Evolutionary conservation across 148 eudicot species (phyloP).

Genomic region (Vaccinium corymbosum): DNA sequence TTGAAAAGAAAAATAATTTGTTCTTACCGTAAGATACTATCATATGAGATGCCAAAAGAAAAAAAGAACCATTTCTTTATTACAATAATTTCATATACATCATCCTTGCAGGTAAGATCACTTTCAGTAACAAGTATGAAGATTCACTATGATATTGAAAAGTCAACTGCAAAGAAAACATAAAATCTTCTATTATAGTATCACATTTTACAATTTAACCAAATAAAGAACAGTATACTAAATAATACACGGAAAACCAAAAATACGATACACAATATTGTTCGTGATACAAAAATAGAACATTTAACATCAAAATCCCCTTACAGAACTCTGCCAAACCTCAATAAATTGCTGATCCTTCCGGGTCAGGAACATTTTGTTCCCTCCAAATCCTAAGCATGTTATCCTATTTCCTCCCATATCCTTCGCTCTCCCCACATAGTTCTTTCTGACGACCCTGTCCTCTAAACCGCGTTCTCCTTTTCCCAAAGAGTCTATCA

Average conservation of each 20-base stretch:
- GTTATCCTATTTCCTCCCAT: constrained; percentile 54
- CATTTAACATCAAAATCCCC: constrained; percentile 30
- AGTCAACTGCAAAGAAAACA: background rate
- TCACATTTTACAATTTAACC: constrained; percentile 3
- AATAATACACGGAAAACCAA: background rate
- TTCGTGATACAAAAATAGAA: background rate
- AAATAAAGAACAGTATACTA: background rate
- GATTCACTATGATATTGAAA: background rate
- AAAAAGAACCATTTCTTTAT: background rate
- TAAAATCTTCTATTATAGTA: background rate
- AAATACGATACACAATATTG: background rate
- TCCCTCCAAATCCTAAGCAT: constrained; percentile 73
- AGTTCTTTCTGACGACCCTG: constrained; percentile 64
- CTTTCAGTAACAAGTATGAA: background rate
- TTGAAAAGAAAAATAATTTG: too few relatives aligned
- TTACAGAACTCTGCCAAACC: constrained; percentile 71
- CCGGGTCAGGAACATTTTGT: constrained; percentile 81
- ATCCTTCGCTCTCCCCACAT: constrained; percentile 77
- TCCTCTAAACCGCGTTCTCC: constrained; percentile 30
- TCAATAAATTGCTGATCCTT: constrained; percentile 79
- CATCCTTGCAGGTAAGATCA: background rate
- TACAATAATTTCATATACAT: background rate
- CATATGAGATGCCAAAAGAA: background rate
- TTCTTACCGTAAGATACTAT: background rate
- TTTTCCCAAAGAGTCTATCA: constrained; percentile 30